Evolutionary conservation across 2,329 filamentous ascomycete genomes (phyloP).

Genomic region (Pyricularia grisea): DNA sequence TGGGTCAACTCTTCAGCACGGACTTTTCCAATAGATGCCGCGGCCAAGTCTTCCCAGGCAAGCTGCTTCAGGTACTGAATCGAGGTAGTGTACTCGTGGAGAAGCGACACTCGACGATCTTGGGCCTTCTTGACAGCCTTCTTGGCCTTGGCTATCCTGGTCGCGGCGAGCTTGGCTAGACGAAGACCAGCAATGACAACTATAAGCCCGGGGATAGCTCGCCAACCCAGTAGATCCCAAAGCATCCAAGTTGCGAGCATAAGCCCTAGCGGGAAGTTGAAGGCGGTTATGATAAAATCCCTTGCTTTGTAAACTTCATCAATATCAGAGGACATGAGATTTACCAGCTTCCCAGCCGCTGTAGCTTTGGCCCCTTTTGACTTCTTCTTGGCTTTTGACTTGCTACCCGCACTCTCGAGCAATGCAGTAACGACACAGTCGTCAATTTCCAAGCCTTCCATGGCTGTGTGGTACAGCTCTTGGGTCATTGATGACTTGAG

Average conservation of each 20-base stretch:
- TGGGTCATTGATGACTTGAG: conserved; percentile 48
- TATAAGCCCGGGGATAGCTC: conserved; percentile 40
- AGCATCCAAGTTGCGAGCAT: conserved; percentile 34
- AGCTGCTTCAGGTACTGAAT: conserved; percentile 53
- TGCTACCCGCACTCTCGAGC: conserved; percentile 21
- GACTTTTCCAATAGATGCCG: conserved; percentile 38
- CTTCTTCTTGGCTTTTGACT: conserved; percentile 11
- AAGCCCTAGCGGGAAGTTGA: conserved; percentile 35
- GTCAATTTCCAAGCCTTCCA: conserved; percentile 46
- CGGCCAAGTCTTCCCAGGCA: conserved; percentile 46
- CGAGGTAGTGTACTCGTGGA: conserved; percentile 47
- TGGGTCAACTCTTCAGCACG: conserved; percentile 41
- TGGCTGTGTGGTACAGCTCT: conserved; percentile 46
- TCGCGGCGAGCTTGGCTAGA: conserved; percentile 39
- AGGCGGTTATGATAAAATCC: conserved; percentile 36
- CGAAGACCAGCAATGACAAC: conserved; percentile 37
- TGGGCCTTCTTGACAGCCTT: conserved; percentile 44
- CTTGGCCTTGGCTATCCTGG: conserved; percentile 39
- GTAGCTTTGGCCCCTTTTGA: conserved; percentile 12
- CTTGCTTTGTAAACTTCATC: conserved; percentile 42
- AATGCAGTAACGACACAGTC: conserved; percentile 36
- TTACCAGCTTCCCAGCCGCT: conserved; percentile 11
- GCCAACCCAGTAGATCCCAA: conserved; percentile 46
- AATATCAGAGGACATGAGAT: conserved; percentile 47
- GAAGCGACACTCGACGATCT: conserved; percentile 45